Evolutionary conservation across 345 rosid genomes (phyloP).

Genomic region (Diplotaxis tenuifolia): DNA sequence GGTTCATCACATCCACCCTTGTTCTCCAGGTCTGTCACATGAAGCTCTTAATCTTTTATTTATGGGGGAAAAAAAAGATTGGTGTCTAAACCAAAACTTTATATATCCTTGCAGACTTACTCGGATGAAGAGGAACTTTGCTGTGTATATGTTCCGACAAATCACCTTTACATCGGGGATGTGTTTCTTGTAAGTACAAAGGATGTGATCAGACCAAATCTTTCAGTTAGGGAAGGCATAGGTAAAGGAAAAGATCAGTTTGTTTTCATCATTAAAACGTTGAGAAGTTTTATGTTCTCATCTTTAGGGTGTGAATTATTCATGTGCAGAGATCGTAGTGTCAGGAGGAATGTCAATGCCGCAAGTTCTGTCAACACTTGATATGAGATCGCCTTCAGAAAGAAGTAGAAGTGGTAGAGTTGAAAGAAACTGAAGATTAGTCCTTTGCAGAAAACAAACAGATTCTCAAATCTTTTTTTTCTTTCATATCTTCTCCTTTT

Average conservation of each 20-base stretch:
- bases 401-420: slow-evolving; percentile 60
- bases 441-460: slow-evolving; percentile 7
- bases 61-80: neutral
- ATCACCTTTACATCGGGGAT: slow-evolving; percentile 97
- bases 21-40: slow-evolving; percentile 60
- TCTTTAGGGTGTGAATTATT: slow-evolving; percentile 15
- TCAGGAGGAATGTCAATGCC: slow-evolving; percentile 99
- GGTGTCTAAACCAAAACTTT: neutral
- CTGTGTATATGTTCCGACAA: slow-evolving; percentile 96
- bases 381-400: slow-evolving; percentile 42
- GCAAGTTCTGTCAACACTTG: slow-evolving; percentile 72
- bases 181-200: slow-evolving; percentile 73
- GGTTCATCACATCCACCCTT: slow-evolving; percentile 90
- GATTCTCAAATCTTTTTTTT: neutral
- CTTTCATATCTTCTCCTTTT: slow-evolving; percentile 1
- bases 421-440: slow-evolving; percentile 54
- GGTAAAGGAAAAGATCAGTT: slow-evolving; percentile 50
- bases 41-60: neutral
- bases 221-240: slow-evolving; percentile 95
- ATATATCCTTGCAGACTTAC: slow-evolving; percentile 58
- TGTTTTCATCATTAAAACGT: neutral
- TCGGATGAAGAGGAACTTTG: slow-evolving; percentile 92
- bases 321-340: slow-evolving; percentile 78
- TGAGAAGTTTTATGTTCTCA: neutral
- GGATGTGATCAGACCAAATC: slow-evolving; percentile 94